Percentiles rank a stretch among this genome's conserved stretches.
phyloP scores from a whole-genome alignment of 2,329 filamentous ascomycete genomes.

The Colletotrichum incanum region DNA sequence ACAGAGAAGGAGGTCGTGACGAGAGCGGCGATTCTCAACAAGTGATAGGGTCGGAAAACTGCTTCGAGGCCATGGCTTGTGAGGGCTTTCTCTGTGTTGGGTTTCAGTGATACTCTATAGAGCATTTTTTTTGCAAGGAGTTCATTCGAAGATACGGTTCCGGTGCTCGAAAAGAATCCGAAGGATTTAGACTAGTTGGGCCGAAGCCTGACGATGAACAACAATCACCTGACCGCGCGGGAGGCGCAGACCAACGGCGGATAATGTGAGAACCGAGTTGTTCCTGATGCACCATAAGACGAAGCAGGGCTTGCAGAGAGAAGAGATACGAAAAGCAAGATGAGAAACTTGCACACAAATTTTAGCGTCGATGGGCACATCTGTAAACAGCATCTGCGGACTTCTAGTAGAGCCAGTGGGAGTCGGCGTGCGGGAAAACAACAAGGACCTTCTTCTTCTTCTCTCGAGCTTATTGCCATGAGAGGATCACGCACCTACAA shows the following conservation, averaged over 20 bases:
- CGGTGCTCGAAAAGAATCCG: not conserved
- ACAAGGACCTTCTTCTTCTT: not conserved
- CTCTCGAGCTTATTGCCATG: slow-evolving; percentile 24
- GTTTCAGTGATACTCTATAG: too few relatives aligned
- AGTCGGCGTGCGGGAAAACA: not conserved
- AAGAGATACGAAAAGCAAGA: not conserved
- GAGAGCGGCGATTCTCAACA: not conserved
- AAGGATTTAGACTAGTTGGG: not conserved
- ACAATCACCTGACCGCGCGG: not conserved
- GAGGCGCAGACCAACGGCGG: not conserved
- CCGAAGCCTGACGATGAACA: too few relatives aligned
- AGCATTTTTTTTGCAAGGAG: not conserved
- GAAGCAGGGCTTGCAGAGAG: not conserved
- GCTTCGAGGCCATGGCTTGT: not conserved
- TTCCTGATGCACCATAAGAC: not conserved
- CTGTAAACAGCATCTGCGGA: not conserved
- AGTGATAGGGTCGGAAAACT: not conserved
- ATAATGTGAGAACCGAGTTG: not conserved
- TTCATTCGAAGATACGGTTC: not conserved
- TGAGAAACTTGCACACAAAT: not conserved
- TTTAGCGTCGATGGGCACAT: not conserved
- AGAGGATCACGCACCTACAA: slow-evolving; percentile 11
- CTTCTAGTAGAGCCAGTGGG: not conserved
- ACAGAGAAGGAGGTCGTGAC: not conserved
- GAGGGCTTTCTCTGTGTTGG: not conserved